Base-by-base conservation (phyloP, 1,284 basidiomycete species). In the Boletellus deceptivus region DNA sequence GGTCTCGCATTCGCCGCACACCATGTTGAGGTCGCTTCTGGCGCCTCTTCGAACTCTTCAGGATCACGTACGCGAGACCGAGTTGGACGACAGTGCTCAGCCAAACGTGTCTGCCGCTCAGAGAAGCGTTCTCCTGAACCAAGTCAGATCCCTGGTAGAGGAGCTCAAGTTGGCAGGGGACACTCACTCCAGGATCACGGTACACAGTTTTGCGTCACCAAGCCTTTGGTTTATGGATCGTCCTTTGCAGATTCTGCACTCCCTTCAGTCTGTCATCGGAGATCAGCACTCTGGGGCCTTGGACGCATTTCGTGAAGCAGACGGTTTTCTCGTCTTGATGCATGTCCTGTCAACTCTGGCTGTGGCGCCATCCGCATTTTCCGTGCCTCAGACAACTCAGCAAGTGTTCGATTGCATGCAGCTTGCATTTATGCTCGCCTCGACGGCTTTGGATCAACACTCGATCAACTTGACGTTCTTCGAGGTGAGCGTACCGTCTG, bases 271-370 rank as follows among this genome's bases (percentile, higher is more conserved):
- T 29, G 78, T 83, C 17, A 74, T 88, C 72, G 67, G 74, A 14
- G 77, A 84, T 62, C 80, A 84, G 62, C 80, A 85, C 55, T 61
- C 74, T 8, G 72, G 69, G 48, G 86, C 86, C 9, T 87, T 84
- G 65, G 83, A 86, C 50, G 81, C 85, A 8, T 91, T 91, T 66
- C 76, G 87, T 8, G 86, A 89, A 61, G 73, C 86, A 62, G 89
- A 91, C 56, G 89, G 89, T 1, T 90, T 90, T 61, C 71, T 91
- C 20, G 76, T 82, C 16, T 70, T 89, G 38, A 82, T 89, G 70
- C 86, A 79, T 57, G 75, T 84, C 27, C 71, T 91, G 4, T 86
- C 86, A 1, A 80, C 80, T 2, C 67, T 83, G 1, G 72, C 71
- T 14, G 43, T 56, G 14, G 49, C 51, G 1, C 57, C 62, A 5